These are phyloP conservation scores for Gastrolobium bilobum DNA, from an alignment of 306 rosid species.

Conservation along the genomic window DNA sequence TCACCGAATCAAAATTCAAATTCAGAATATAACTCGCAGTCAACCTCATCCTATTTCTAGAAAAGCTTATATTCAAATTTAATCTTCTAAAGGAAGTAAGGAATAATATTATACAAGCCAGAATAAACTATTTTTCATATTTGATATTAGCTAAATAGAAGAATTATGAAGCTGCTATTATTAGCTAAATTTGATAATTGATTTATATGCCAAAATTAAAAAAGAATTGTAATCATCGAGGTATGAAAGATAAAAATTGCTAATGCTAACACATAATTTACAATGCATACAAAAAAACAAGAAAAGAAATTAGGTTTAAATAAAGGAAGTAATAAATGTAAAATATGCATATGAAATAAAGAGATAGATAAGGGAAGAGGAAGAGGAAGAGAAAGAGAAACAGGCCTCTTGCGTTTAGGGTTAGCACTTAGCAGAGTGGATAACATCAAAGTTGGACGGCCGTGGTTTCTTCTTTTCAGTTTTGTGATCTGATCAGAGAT, in stretches of 20 bases:
- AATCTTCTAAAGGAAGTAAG: background rate
- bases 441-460: constrained; percentile 55
- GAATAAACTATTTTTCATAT: no score
- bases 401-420: constrained; percentile 48
- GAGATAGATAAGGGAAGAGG: background rate
- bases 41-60: background rate
- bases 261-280: background rate
- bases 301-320: background rate
- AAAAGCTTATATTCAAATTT: background rate
- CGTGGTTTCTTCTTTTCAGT: constrained; percentile 14
- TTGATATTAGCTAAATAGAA: no score
- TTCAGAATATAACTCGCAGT: background rate
- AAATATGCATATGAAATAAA: background rate
- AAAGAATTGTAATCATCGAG: background rate
- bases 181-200: no score
- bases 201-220: no score
- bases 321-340: background rate
- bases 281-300: background rate
- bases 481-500: constrained; percentile 28
- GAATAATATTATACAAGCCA: no score
- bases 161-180: no score
- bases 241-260: background rate
- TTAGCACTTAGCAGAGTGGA: constrained; percentile 52
- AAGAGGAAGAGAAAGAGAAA: constrained; percentile 47
- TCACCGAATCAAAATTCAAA: constrained; percentile 17